Evolutionary conservation across 768 basidiomycete species (phyloP), one percentile per base, ranked within the genome.

Genomic region (Paxillus involutus): DNA sequence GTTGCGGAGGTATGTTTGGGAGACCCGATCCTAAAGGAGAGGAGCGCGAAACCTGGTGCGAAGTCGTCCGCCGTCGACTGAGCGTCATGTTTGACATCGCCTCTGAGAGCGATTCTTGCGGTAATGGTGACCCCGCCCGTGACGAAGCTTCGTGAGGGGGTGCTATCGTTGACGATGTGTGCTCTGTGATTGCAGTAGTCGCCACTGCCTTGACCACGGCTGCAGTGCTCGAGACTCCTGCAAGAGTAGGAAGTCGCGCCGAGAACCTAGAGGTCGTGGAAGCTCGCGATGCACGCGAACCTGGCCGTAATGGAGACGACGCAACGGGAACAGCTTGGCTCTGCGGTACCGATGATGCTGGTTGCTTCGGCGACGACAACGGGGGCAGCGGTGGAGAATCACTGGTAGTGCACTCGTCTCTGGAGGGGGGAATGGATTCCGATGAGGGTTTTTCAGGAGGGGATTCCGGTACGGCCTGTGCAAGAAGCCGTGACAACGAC

Each of bases 401-500:
- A 11, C 73, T 73, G 3, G 73, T 75, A 6, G 73, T 70, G 6
- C 65, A 63, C 53, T 65, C 65, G 47, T 58, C 59, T 56, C 61
- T 60, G 37, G 71, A 64, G 0, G 71, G 67, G 43, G 65, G 53
- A 57, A 64, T 40, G 32, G 53, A 64, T 11, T 68, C 70, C 1
- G 68, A 52, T 12, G 65, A 55, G 21, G 42, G 39, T 21, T 60
- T 61, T 61, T 85, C 81, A 37, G 51, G 14, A n/a, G 33, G 48
- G 7, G 47, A 39, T 24, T 69, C 68, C 21, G 75, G 65, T 17
- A 77, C 71, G 4, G 90, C 91, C 61, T 92, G 90, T 0, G 90
- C 90, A 21, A 92, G 75, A 4, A 93, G 73, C 26, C 88, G 82
- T 13, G 90, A 91, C 55, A 93, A 75, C 3, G 89, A 91, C 6